A percentile compares a stretch with the other conserved stretches of the same genome.
Conservation (phyloP, 106 monocot genomes). For the Posidonia australis region DNA sequence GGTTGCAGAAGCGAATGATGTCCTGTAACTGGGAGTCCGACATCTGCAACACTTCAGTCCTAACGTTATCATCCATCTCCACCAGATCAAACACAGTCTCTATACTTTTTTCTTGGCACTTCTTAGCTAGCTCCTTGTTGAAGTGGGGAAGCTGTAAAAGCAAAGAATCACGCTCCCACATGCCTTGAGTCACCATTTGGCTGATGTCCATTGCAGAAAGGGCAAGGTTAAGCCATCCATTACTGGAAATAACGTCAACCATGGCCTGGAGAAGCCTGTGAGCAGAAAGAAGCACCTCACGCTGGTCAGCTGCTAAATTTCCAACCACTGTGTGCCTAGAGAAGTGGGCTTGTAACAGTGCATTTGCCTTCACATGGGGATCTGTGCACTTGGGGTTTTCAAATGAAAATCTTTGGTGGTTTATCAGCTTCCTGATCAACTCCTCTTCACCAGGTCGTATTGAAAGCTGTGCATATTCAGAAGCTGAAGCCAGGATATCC, state of each 20-base stretch:
- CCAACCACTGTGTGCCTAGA: constrained; percentile 72
- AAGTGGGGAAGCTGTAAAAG: constrained; percentile 92
- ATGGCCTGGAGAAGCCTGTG: constrained; percentile 81
- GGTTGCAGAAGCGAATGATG: constrained; percentile 85
- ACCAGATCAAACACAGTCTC: constrained; percentile 79
- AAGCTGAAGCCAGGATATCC: constrained; percentile 77
- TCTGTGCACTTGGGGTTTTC: constrained; percentile 77
- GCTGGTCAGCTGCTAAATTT: constrained; percentile 72
- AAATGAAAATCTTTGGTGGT: constrained; percentile 86
- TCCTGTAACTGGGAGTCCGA: constrained; percentile 70
- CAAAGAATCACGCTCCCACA: constrained; percentile 87
- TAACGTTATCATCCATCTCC: constrained; percentile 87
- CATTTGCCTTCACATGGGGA: constrained; percentile 95
- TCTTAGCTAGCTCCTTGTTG: constrained; percentile 74
- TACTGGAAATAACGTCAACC: constrained; percentile 98
- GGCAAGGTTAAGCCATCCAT: constrained; percentile 78
- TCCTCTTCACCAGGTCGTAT: constrained; percentile 93
- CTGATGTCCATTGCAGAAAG: constrained; percentile 81
- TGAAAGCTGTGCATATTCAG: constrained; percentile 79
- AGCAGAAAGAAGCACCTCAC: constrained; percentile 81
- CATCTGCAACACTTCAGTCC: constrained; percentile 80
- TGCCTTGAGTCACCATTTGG: constrained; percentile 97
- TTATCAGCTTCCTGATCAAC: constrained; percentile 56
- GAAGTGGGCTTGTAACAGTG: constrained; percentile 77
- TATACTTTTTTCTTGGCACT: constrained; percentile 64